Evolutionary conservation across 768 basidiomycete genomes (phyloP).

Genomic region (Hemileccinum impolitum): DNA sequence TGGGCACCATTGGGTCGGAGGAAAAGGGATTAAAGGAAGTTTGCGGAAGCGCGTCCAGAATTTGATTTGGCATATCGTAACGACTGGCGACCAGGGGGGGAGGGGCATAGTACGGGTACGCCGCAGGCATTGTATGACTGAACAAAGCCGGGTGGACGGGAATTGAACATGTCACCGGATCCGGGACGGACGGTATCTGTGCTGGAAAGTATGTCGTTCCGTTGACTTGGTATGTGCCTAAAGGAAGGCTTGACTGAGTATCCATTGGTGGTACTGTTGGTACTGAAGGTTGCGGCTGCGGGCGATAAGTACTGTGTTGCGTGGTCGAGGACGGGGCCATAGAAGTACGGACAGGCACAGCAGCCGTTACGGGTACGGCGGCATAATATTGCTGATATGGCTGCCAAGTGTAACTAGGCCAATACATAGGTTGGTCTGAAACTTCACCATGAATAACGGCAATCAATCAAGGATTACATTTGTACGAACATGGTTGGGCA

Average conservation of each 20-base stretch:
- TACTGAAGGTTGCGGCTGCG: neutral
- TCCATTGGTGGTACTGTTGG: neutral
- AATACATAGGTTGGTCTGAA: slow-evolving; percentile 14
- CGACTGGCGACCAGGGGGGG: slow-evolving; percentile 1
- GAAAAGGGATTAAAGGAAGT: slow-evolving; percentile 21
- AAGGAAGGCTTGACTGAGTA: slow-evolving; percentile 6
- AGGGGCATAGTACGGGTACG: slow-evolving; percentile 11
- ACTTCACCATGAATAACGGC: neutral
- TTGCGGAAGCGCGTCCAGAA: neutral
- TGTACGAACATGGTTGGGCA: slow-evolving; percentile 31
- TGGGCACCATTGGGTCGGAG: slow-evolving; percentile 12
- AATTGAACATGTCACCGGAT: slow-evolving; percentile 5
- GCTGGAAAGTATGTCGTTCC: slow-evolving; percentile 31
- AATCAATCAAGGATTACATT: neutral
- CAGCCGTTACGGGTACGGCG: slow-evolving; percentile 18
- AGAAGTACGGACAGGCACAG: neutral
- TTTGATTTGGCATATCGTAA: slow-evolving; percentile 3
- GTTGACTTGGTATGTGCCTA: slow-evolving; percentile 21
- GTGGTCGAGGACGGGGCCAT: neutral
- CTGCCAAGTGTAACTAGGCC: slow-evolving; percentile 15
- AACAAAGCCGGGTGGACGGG: slow-evolving; percentile 8
- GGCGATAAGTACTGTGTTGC: slow-evolving; percentile 3
- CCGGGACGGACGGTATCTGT: neutral
- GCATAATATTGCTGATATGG: slow-evolving; percentile 29
- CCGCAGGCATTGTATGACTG: slow-evolving; percentile 1